Evolutionary conservation across 2,329 filamentous ascomycete genomes (phyloP).

Genomic region (Aspergillus ustus): DNA sequence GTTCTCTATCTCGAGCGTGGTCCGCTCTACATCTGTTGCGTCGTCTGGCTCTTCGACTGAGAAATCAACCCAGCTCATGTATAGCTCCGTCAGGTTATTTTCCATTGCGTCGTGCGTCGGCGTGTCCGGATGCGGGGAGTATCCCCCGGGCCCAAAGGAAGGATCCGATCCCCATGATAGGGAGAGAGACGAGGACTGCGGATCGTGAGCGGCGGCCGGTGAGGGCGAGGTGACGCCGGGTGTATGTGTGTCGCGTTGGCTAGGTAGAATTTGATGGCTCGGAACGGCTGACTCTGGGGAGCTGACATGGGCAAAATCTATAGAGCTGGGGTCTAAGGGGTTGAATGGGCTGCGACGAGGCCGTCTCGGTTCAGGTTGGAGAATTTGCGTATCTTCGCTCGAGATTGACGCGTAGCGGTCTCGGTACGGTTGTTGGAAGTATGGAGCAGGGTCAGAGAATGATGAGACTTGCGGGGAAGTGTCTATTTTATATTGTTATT

Average conservation of each 20-base stretch:
- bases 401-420: not conserved
- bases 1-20: not conserved
- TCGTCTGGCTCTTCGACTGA: not conserved
- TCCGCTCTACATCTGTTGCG: not conserved
- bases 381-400: not conserved
- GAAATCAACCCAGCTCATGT: not conserved
- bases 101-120: not conserved
- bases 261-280: not conserved
- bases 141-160: not conserved
- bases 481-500: not conserved
- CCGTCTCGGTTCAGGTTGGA: not conserved
- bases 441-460: not conserved
- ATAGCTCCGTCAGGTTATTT: not conserved
- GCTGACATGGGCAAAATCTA: not conserved
- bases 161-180: conserved; percentile 1
- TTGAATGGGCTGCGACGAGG: not conserved
- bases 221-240: not conserved
- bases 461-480: not conserved
- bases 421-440: not conserved
- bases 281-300: not conserved
- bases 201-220: not conserved
- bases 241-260: not conserved
- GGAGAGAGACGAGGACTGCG: not conserved
- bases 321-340: not conserved
- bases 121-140: conserved; percentile 1